Conservation (phyloP, 1,284 basidiomycete species). For the Leccinum pachyderme region DNA sequence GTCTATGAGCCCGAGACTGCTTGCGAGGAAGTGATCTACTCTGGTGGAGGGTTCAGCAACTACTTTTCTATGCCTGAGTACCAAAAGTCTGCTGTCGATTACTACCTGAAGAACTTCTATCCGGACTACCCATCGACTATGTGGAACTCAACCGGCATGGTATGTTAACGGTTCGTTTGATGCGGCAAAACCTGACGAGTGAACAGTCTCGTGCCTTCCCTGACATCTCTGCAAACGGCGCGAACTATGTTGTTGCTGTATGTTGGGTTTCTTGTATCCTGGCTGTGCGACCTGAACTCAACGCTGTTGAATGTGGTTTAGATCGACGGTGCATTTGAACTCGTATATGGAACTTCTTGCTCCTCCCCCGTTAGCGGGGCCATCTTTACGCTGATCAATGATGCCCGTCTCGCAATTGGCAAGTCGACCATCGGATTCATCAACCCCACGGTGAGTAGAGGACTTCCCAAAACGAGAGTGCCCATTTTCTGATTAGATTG, state of each 20-base stretch:
- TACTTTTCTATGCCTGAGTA: constrained; percentile 39
- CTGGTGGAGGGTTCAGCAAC: constrained; percentile 50
- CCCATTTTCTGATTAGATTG: background rate
- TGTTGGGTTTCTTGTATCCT: background rate
- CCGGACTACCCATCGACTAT: constrained; percentile 37
- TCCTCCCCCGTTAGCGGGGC: constrained; percentile 40
- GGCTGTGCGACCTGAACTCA: background rate
- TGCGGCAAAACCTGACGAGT: background rate
- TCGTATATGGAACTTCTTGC: constrained; percentile 39
- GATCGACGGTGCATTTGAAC: constrained; percentile 36
- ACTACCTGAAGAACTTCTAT: constrained; percentile 31
- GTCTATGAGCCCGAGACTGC: constrained; percentile 37
- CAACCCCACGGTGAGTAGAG: constrained; percentile 29
- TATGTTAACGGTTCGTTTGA: constrained; percentile 13
- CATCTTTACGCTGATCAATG: constrained; percentile 47
- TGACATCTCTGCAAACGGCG: constrained; percentile 40
- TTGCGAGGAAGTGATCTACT: constrained; percentile 40
- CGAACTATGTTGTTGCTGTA: constrained; percentile 42
- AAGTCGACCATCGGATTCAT: constrained; percentile 40
- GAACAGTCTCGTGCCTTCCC: constrained; percentile 42
- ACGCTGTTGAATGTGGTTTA: background rate
- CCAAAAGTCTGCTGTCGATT: constrained; percentile 35
- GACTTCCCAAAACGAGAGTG: background rate
- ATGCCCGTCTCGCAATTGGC: constrained; percentile 38
- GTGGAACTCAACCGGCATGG: constrained; percentile 45